phyloP scores from a whole-genome alignment of 2,329 filamentous ascomycete species.

The Seiridium cupressi region DNA sequence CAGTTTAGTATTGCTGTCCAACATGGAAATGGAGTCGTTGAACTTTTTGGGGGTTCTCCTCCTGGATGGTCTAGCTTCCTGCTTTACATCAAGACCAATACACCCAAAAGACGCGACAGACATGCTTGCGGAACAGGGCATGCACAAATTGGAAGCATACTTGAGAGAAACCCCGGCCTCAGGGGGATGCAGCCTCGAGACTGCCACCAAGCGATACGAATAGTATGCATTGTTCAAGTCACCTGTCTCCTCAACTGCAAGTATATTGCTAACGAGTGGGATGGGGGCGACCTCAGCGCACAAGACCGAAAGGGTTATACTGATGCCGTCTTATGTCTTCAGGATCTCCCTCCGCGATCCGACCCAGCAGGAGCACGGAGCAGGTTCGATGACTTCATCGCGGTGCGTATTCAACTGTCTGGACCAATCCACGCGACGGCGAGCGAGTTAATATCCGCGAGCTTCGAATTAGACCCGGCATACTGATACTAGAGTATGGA shows the following conservation, averaged over 20 bases:
- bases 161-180: background rate
- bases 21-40: too few relatives aligned
- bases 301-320: conserved; percentile 16
- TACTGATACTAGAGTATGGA: background rate
- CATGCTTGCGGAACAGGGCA: background rate
- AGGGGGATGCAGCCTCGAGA: conserved; percentile 8
- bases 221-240: background rate
- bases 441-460: background rate
- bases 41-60: too few relatives aligned
- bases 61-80: background rate
- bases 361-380: conserved; percentile 17
- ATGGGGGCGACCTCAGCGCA: conserved; percentile 13
- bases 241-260: too few relatives aligned
- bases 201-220: conserved; percentile 7
- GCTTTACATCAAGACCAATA: background rate
- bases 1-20: too few relatives aligned
- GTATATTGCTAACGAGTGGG: background rate
- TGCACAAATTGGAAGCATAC: conserved; percentile 8
- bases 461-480: too few relatives aligned
- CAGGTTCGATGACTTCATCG: conserved; percentile 26
- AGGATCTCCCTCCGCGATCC: conserved; percentile 14
- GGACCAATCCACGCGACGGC: conserved; percentile 18
- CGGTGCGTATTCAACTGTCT: conserved; percentile 20
- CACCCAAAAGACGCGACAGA: background rate
- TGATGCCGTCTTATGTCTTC: conserved; percentile 19